Evolutionary conservation across 257 asterid species (phyloP), one percentile per base, ranked within the genome.

Genomic region (Petunia axillaris): DNA sequence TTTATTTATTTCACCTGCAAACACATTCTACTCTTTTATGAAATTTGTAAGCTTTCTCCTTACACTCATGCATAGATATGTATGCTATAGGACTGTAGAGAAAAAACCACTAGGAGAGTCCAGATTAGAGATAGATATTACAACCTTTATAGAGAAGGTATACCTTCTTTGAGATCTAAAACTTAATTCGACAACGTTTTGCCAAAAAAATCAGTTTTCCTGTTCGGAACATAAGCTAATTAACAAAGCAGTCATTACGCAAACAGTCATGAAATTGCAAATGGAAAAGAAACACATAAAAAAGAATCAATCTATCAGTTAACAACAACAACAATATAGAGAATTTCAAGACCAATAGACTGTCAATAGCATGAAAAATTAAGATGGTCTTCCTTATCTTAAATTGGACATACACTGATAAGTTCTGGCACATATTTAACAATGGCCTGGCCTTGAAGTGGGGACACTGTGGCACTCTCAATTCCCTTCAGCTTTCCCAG

Each of bases 381-480:
- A 57, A 58, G 25, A 65, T 10, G 62, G 68, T 36, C 8, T 14
- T 79, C 48, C 52, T 64, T 68, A 57, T 40, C 75, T 64, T 73
- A 75, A 70, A 87, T 41, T 77, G 82, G 81, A 83, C 99, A 87
- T 83, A 93, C 99, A 81, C 78, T 83, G 85, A 95, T 68, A 59
- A 87, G 74, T 75, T 88, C 91, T 41, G 99, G 98, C 38, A 87
- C 80, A 83, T 90, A 93, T 87, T 92, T 92, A 67, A 95, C 97
- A n/a, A 92, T 91, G 77, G 98, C 98, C 82, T 90, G 98, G 68
- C 97, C 98, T 88, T 95, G 98, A 86, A 95, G 93, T 76, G 91
- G 92, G 53, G 99, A 93, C 77, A 95, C 97, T 87, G 81, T 81
- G 68, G 89, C 92, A 68, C 90, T 91, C 83, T 83, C 85, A 68